Conservation (phyloP, 306 rosid genomes). For the Castanopsis chinensis region DNA sequence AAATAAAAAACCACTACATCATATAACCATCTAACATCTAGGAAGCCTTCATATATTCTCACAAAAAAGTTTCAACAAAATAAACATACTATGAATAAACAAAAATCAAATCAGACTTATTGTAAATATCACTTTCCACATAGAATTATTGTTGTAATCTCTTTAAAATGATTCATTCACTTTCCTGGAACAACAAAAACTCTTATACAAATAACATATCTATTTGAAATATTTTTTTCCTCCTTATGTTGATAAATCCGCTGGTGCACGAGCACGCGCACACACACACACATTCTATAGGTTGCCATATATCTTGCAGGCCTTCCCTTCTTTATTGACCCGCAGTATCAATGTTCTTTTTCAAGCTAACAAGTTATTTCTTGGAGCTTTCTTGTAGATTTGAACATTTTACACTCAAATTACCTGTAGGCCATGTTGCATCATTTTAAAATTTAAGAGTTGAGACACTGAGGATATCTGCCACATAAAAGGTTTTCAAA, state of each 20-base stretch:
- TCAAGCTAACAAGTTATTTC: neutral
- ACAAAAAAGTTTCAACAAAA: neutral
- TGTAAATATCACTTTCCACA: neutral
- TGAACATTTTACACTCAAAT: neutral
- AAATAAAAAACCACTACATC: neutral
- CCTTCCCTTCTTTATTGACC: neutral
- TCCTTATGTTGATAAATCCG: neutral
- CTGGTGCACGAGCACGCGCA: too few species aligned
- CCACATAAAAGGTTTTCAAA: neutral
- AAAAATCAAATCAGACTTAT: neutral
- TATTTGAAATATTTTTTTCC: neutral
- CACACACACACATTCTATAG: neutral
- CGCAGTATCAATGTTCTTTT: neutral
- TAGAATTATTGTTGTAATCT: neutral
- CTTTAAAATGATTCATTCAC: neutral
- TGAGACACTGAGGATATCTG: neutral
- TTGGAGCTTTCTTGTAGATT: neutral
- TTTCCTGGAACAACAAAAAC: neutral
- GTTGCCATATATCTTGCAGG: neutral
- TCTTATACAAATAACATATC: neutral
- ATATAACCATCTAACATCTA: neutral
- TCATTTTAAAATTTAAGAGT: neutral
- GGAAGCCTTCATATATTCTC: neutral
- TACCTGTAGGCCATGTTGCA: neutral
- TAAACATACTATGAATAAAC: neutral